phyloP scores from a whole-genome alignment of 2,329 filamentous ascomycete species.

The Aspergillus uvarum region DNA sequence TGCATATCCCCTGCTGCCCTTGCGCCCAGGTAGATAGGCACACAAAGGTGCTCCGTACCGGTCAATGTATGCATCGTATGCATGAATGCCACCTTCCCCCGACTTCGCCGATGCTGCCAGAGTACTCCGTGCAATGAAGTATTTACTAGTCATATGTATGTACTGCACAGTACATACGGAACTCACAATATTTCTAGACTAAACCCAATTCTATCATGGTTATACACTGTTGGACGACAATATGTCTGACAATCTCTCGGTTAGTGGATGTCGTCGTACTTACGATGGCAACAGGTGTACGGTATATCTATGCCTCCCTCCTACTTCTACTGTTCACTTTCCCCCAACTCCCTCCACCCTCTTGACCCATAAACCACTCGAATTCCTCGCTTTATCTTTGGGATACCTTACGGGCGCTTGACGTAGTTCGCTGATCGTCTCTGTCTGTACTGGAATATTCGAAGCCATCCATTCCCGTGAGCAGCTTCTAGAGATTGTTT shows the following conservation, averaged over 20 bases:
- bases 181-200: no score
- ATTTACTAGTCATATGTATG: no score
- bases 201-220: no score
- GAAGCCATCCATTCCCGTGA: not conserved
- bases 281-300: no score
- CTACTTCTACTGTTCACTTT: no score
- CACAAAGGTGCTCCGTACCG: not conserved
- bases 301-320: no score
- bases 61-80: not conserved
- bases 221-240: not conserved
- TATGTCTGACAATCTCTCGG: not conserved
- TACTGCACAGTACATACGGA: no score
- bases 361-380: no score
- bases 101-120: not conserved
- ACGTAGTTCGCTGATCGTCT: not conserved
- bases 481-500: no score
- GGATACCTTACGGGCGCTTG: not conserved
- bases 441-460: not conserved
- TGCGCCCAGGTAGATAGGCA: not conserved
- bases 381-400: not conserved
- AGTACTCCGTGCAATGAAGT: no score
- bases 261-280: not conserved
- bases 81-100: not conserved
- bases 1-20: not conserved
- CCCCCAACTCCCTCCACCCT: no score